Conservation (phyloP, 768 basidiomycete genomes). For the Sistotremastrum suecicum region DNA sequence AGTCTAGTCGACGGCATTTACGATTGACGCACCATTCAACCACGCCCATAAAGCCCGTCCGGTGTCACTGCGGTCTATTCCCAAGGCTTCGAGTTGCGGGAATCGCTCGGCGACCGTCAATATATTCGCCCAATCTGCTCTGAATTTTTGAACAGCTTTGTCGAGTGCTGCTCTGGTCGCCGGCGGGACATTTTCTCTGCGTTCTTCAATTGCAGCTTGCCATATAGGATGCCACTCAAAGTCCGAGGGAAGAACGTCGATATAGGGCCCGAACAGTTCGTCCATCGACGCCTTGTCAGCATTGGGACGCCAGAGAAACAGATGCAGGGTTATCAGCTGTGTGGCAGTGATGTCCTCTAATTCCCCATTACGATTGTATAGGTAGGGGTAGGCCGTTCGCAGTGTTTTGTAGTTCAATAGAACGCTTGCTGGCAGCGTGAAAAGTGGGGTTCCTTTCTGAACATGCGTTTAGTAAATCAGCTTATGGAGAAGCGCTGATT, state of each 20-base stretch:
- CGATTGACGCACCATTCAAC: slow-evolving; percentile 56
- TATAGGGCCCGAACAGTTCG: slow-evolving; percentile 56
- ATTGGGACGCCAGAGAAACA: slow-evolving; percentile 49
- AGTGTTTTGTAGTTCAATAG: slow-evolving; percentile 68
- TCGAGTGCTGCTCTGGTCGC: slow-evolving; percentile 18
- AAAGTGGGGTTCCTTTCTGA: slow-evolving; percentile 28
- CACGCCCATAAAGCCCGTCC: slow-evolving; percentile 57
- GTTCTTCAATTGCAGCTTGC: slow-evolving; percentile 20
- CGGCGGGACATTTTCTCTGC: no score
- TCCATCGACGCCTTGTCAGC: slow-evolving; percentile 31
- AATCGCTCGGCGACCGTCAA: no score
- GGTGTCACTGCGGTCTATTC: slow-evolving; percentile 2
- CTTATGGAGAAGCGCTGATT: slow-evolving; percentile 7
- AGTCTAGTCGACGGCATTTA: slow-evolving; percentile 1
- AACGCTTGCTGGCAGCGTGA: slow-evolving; percentile 55
- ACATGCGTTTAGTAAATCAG: no score
- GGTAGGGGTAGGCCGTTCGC: slow-evolving; percentile 36
- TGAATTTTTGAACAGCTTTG: slow-evolving; percentile 33
- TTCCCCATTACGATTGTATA: background rate
- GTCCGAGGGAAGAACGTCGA: slow-evolving; percentile 56
- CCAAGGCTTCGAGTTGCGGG: background rate
- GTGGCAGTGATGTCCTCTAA: slow-evolving; percentile 34
- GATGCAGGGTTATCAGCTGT: slow-evolving; percentile 72
- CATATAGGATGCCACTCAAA: slow-evolving; percentile 76
- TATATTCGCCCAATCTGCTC: slow-evolving; percentile 35